Evolutionary conservation across 805 yeast genomes (phyloP), one percentile per base, ranked within the genome.

Genomic region (Torulaspora indica): DNA sequence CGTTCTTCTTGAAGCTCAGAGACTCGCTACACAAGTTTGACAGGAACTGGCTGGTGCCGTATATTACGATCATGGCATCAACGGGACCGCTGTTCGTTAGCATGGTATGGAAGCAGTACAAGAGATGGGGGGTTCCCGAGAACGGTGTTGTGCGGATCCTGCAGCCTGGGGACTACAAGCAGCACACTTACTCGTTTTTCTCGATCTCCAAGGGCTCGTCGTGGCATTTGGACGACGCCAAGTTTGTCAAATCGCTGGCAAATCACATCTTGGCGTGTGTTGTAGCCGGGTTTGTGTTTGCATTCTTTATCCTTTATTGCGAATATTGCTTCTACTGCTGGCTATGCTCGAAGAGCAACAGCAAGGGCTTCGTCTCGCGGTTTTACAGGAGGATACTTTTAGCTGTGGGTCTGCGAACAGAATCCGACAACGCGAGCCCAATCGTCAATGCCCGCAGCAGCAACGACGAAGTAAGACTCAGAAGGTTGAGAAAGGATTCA

Each of bases 201-300:
- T 73, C 79, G 31, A 82, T 86, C 43, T 71, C 87, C 0, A 76
- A 78, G 43, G 97, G 97, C 36, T 85, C 95, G 0, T 85, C 95
- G 20, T 90, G 97, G 97, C 97, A 90, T 66, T 68, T 78, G 57
- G 87, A 81, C 52, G 97, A 90, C 64, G 96, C 96, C 8, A 74
- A 79, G 42, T 77, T 86, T 60, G 78, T 89, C 65, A 80, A 85
- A 58, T 68, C 77, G 7, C 67, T 89, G 66, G 88, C 86, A 13
- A 74, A 77, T 51, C 96, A 90, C 64, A 78, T 90, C 52, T 73
- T 79, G 12, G 66, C 82, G 31, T 82, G 89, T 22, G 85, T 87
- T 2, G 58, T 84, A 33, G 77, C 76, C 10, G 95, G 96, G 1
- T 80, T 84, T 52, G 48, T 76, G 13, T 57, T 82, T 38, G 89